Percentiles rank a stretch among this genome's conserved stretches.
Conservation (phyloP, 164 flowering plant species). For the grape (Vitis vinifera) region ASM3070453v1 NC_081811.1:2195001-2195500, state of each 20-base stretch:
- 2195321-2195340: background rate
- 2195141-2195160: constrained; percentile 63
- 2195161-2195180: constrained; percentile 99
- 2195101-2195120: background rate
- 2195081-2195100: background rate
- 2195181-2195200: constrained; percentile 98
- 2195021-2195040: too few relatives aligned
- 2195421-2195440: constrained; percentile 96
- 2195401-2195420: constrained; percentile 99
- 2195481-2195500: background rate
- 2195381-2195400: constrained; percentile 96
- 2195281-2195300: background rate
- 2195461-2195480: constrained; percentile 56
- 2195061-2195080: too few relatives aligned
- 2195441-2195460: constrained; percentile 95
- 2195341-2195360: constrained; percentile 7
- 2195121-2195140: background rate
- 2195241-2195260: background rate
- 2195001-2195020: too few relatives aligned
- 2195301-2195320: background rate
- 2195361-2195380: constrained; percentile 61
- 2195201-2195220: constrained; percentile 95
- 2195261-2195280: background rate
- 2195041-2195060: too few relatives aligned
- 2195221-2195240: constrained; percentile 82